Evolutionary conservation across 257 asterid species (phyloP).

Genomic region (Capsicum baccatum): DNA sequence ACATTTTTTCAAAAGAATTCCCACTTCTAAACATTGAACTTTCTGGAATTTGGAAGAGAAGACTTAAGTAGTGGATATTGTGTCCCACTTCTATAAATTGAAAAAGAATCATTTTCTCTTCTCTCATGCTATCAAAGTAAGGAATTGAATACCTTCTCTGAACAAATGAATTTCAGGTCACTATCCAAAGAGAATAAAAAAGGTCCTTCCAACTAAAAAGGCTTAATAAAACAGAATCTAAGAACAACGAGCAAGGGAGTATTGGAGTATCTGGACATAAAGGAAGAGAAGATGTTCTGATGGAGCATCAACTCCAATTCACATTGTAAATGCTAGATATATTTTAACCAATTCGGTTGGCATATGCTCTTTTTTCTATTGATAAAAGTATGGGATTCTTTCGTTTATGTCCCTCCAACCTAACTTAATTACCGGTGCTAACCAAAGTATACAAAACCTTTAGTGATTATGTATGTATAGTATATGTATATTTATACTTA

Average conservation of each 20-base stretch:
- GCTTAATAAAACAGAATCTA: constrained; percentile 21
- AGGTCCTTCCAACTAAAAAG: constrained; percentile 1
- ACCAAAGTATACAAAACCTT: background rate
- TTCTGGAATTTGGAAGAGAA: no score
- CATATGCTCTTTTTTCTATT: background rate
- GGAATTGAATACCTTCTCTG: constrained; percentile 17
- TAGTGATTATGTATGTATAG: background rate
- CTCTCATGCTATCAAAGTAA: constrained; percentile 8
- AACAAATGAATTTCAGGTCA: constrained; percentile 19
- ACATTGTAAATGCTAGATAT: background rate
- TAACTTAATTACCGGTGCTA: background rate
- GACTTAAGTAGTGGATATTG: no score
- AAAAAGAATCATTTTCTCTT: background rate
- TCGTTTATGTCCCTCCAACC: background rate
- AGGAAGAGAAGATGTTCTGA: background rate
- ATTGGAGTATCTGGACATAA: background rate
- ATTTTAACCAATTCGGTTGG: background rate
- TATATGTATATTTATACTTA: background rate
- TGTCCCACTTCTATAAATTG: no score
- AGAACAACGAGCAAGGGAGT: constrained; percentile 9
- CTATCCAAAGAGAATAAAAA: background rate
- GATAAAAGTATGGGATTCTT: background rate
- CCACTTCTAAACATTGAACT: no score
- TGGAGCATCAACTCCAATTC: constrained; percentile 19
- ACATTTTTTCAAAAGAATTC: background rate